Base-by-base conservation (phyloP, 2,329 filamentous ascomycete species). In the Aspergillus sp. region DNA sequence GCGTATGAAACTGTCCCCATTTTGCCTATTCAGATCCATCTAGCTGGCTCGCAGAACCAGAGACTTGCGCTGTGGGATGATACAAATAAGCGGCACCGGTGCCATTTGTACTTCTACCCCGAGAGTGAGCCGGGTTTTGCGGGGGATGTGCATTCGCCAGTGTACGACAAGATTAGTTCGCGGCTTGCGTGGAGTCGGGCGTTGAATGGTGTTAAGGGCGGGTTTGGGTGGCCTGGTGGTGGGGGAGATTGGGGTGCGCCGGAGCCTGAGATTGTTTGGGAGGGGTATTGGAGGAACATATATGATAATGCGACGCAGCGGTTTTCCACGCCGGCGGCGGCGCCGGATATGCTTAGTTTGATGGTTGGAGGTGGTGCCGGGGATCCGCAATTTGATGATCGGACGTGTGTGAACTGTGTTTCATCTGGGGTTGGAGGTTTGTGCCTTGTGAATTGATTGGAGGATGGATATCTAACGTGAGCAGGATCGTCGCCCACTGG, bases 181-280 rank as follows among this genome's bases (percentile, higher is more conserved):
- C 83, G 83, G 9, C 71, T 91, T 22, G 88, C 89, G 0, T 92
- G 88, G 84, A 86, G 83, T 25, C 81, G 90, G 13, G 87, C 84
- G 38, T 69, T 92, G 59, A 81, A 80, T 0, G 77, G 81, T 7
- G 80, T 90, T 22, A 81, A 86, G 47, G 82, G 82, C 51, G 88
- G 85, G 0, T 90, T 92, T 69, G 74, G 71, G 7, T 68, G 67
- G 54, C 72, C 76, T 19, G 71, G 73, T 3, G 61, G 66, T 19
- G 72, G 73, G 3, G 62, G 66, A 11, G 61, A 66, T 25, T 75
- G 73, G 73, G 58, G 64, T 0, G 65, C 68, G n/a, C 64, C 66
- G 4, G 77, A 76, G 59, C 70, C 79, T 19, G 78, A 80, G 62
- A 70, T 64, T 3, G 65, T 79, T 6, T 79, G 77, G 77, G 76